A percentile compares a stretch with the other conserved stretches of the same genome.
These are phyloP conservation scores for Marchantia paleacea DNA, from an alignment of 225 moss, liverwort and hornwort genomes.

Conservation along the genomic window DNA sequence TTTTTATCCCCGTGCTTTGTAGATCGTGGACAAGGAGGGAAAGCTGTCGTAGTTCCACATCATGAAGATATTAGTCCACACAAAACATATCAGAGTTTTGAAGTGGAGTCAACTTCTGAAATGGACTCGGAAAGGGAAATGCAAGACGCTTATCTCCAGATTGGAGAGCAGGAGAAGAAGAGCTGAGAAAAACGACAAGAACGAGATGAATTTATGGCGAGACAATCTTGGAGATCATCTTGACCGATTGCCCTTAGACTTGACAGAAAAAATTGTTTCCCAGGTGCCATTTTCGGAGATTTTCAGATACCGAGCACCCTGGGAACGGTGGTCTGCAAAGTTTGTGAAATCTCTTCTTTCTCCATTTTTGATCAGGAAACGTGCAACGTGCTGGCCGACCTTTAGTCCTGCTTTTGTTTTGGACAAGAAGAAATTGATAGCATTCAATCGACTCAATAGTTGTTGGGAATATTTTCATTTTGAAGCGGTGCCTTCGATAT, in stretches of 20 bases:
- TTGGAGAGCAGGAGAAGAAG: slow-evolving; percentile 5
- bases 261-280: slow-evolving; percentile 11
- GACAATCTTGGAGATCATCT: slow-evolving; percentile 8
- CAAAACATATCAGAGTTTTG: not conserved
- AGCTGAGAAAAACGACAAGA: not conserved
- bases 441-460: slow-evolving; percentile 13
- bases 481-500: slow-evolving; percentile 7
- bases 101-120: slow-evolving; percentile 18
- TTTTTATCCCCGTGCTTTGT: not conserved
- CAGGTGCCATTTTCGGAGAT: slow-evolving; percentile 17
- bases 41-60: not conserved
- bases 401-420: slow-evolving; percentile 20
- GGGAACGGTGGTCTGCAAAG: slow-evolving; percentile 4
- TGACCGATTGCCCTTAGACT: slow-evolving; percentile 10
- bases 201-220: slow-evolving; percentile 4
- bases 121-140: slow-evolving; percentile 8
- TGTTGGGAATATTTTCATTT: slow-evolving; percentile 18
- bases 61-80: slow-evolving; percentile 13
- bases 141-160: not conserved
- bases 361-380: slow-evolving; percentile 8
- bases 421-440: slow-evolving; percentile 12
- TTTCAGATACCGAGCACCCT: slow-evolving; percentile 5
- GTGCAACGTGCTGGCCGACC: slow-evolving; percentile 12
- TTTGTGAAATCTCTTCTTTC: slow-evolving; percentile 19
- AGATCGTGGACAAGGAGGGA: not conserved